Conservation (phyloP, 805 yeast genomes). For the Schwanniomyces yamadae region DNA sequence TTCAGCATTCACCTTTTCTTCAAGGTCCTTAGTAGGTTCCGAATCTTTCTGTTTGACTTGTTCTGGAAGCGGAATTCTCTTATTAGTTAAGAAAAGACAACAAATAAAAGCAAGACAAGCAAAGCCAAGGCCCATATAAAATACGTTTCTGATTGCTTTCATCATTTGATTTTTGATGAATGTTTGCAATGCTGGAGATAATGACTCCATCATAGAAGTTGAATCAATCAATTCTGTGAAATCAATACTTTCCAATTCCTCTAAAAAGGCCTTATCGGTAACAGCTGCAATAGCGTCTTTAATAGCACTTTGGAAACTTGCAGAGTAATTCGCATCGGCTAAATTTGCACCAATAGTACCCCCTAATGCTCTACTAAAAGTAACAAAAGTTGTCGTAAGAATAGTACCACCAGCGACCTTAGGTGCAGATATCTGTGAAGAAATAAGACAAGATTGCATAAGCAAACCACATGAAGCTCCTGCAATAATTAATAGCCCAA, state of each 20-base stretch:
- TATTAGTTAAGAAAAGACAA: constrained; percentile 8
- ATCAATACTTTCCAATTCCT: constrained; percentile 18
- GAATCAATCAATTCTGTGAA: constrained; percentile 13
- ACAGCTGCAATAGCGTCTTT: constrained; percentile 3
- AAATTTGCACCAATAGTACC: constrained; percentile 45
- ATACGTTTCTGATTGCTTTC: constrained; percentile 39
- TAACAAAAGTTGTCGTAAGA: constrained; percentile 45
- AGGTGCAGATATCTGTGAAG: constrained; percentile 51
- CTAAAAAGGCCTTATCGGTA: constrained; percentile 12
- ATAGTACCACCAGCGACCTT: constrained; percentile 50
- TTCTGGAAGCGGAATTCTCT: constrained; percentile 6
- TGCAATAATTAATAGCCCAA: constrained; percentile 45
- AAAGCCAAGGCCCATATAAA: constrained; percentile 40
- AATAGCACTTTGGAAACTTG: constrained; percentile 17
- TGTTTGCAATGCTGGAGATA: constrained; percentile 21
- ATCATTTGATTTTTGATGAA: constrained; percentile 29
- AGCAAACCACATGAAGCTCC: constrained; percentile 51
- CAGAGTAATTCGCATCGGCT: constrained; percentile 41
- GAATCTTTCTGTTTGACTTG: neutral
- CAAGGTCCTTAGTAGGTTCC: neutral
- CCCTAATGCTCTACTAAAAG: constrained; percentile 45
- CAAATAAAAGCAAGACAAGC: constrained; percentile 18
- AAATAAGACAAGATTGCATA: constrained; percentile 45
- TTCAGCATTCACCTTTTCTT: neutral
- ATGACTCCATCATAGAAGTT: constrained; percentile 11